Evolutionary conservation across 2,329 filamentous ascomycete genomes (phyloP).

Genomic region (Neonectria coccinea): DNA sequence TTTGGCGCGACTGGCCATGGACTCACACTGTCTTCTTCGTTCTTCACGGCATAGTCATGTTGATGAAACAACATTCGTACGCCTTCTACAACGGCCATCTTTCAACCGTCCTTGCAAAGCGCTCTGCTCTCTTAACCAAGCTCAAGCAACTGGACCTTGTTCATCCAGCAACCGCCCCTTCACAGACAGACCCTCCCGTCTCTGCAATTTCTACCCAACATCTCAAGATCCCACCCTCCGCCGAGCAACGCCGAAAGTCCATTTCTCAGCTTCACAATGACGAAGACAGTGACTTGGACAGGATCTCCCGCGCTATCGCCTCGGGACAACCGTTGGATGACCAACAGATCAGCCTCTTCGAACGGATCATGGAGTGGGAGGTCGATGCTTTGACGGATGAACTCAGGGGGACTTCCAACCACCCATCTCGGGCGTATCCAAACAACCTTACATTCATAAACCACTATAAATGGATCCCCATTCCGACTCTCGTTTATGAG

Average conservation of each 20-base stretch:
- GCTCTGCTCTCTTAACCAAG: constrained; percentile 57
- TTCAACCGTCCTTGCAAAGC: constrained; percentile 68
- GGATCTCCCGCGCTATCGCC: constrained; percentile 71
- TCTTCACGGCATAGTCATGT: constrained; percentile 77
- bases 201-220: constrained; percentile 60
- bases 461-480: constrained; percentile 78
- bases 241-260: constrained; percentile 57
- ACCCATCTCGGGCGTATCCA: constrained; percentile 68
- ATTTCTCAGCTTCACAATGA: constrained; percentile 48
- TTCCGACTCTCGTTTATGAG: constrained; percentile 84
- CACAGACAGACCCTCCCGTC: constrained; percentile 54
- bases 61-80: constrained; percentile 89
- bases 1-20: constrained; percentile 83
- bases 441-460: constrained; percentile 74
- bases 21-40: constrained; percentile 84
- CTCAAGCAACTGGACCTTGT: constrained; percentile 69
- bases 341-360: constrained; percentile 73
- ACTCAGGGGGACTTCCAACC: constrained; percentile 71
- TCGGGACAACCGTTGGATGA: constrained; percentile 69
- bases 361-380: constrained; percentile 74
- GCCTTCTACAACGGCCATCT: constrained; percentile 83
- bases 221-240: constrained; percentile 56
- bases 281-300: constrained; percentile 66
- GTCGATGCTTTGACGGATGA: constrained; percentile 73
- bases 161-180: constrained; percentile 58